These are phyloP conservation scores for Mycena metata DNA, from an alignment of 768 basidiomycete species.

Conservation along the genomic window DNA sequence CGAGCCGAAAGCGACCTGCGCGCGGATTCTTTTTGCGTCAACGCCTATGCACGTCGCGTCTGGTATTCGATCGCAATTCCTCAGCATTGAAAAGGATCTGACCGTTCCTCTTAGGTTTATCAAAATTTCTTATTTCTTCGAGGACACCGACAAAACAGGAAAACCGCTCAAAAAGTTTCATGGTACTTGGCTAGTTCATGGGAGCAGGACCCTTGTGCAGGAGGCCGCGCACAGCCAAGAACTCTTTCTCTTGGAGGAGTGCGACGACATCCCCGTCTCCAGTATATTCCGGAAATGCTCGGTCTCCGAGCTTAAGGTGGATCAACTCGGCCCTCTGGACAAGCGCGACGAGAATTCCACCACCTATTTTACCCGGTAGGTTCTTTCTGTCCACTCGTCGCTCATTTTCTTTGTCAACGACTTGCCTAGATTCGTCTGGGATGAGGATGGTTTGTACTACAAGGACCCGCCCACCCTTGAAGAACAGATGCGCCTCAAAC, in stretches of 20 bases:
- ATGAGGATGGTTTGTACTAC: not conserved
- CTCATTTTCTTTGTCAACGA: not conserved
- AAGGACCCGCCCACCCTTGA: not conserved
- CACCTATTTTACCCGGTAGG: conserved; percentile 18
- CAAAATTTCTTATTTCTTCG: conserved; percentile 25
- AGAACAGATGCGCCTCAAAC: not conserved
- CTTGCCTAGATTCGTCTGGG: conserved; percentile 8
- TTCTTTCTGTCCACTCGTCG: not conserved
- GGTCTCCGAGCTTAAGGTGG: not conserved
- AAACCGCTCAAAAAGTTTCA: conserved; percentile 15
- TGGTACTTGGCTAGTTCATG: conserved; percentile 27
- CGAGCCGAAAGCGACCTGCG: not conserved
- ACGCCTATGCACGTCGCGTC: conserved; percentile 23
- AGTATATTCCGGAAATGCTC: conserved; percentile 22
- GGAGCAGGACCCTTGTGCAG: conserved; percentile 17
- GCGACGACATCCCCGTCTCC: conserved; percentile 16
- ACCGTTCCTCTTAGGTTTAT: conserved; percentile 19
- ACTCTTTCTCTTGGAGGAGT: conserved; percentile 23
- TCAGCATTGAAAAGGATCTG: not conserved
- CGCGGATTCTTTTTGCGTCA: conserved; percentile 6
- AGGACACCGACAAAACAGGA: conserved; percentile 3
- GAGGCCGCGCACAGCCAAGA: conserved; percentile 23
- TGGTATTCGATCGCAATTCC: conserved; percentile 13
- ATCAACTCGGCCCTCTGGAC: not conserved
- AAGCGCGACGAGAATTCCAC: not conserved